Conservation (phyloP, 495 filamentous ascomycete species). For the Penicillium maclennaniae region DNA sequence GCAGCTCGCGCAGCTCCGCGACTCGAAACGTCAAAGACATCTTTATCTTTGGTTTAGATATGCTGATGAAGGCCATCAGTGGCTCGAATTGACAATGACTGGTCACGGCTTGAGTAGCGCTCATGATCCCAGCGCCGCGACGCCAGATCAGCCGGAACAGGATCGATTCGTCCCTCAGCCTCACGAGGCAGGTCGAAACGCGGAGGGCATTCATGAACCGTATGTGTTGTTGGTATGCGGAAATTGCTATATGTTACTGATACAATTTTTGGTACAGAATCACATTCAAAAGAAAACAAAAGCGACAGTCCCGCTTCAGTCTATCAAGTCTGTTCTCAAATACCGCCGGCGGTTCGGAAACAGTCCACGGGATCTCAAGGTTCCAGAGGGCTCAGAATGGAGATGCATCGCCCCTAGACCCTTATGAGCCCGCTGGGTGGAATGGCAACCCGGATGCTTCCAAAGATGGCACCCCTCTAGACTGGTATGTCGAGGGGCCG, state of each 20-base stretch:
- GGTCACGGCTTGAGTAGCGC: constrained; percentile 20
- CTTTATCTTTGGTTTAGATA: constrained; percentile 8
- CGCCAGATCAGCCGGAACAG: constrained; percentile 11
- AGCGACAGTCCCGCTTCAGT: constrained; percentile 54
- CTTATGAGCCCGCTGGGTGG: constrained; percentile 23
- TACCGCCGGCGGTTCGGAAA: constrained; percentile 25
- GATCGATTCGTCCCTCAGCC: constrained; percentile 7
- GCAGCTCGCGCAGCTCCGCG: constrained; percentile 15
- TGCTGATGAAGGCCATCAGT: constrained; percentile 20
- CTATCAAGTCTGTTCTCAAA: constrained; percentile 54
- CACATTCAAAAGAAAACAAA: constrained; percentile 82
- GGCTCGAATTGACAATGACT: constrained; percentile 25
- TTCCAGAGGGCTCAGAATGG: constrained; percentile 26
- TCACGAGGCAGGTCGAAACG: constrained; percentile 26
- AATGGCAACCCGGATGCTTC: constrained; percentile 39
- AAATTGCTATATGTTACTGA: constrained; percentile 10
- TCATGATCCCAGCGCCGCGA: constrained; percentile 8
- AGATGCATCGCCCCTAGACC: constrained; percentile 23
- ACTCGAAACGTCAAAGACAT: neutral
- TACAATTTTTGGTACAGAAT: constrained; percentile 43
- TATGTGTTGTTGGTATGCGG: constrained; percentile 16
- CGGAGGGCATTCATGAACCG: constrained; percentile 46
- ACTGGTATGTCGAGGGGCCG: constrained; percentile 91
- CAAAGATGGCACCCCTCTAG: constrained; percentile 65
- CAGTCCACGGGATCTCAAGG: constrained; percentile 18